phyloP scores from a whole-genome alignment of 495 filamentous ascomycete genomes.

The Talaromyces thailandensis region DNA sequence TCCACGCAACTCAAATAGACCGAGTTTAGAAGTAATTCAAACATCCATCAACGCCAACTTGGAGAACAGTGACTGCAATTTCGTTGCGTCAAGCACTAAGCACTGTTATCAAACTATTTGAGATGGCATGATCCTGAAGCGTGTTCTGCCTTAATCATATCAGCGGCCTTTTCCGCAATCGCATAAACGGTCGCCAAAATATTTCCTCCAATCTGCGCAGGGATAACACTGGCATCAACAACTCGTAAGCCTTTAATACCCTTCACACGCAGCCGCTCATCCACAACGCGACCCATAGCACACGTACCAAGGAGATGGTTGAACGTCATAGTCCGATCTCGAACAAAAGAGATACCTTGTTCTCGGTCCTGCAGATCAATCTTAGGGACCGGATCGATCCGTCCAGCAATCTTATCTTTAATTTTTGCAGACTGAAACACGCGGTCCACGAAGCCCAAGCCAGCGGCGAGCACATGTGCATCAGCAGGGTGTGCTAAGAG shows the following conservation, averaged over 20 bases:
- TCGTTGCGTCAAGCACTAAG: no score
- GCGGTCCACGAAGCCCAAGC: constrained; percentile 16
- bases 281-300: constrained; percentile 47
- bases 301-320: constrained; percentile 36
- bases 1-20: no score
- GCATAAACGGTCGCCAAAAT: constrained; percentile 47
- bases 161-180: constrained; percentile 42
- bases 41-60: no score
- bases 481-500: constrained; percentile 28
- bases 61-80: no score
- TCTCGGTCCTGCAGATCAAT: constrained; percentile 13
- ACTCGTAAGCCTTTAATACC: constrained; percentile 40
- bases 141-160: constrained; percentile 30
- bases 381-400: constrained; percentile 11
- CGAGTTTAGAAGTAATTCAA: no score
- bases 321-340: constrained; percentile 9
- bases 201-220: constrained; percentile 41
- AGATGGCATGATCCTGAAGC: no score
- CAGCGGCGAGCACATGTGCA: constrained; percentile 24
- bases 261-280: constrained; percentile 37
- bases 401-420: constrained; percentile 9
- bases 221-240: constrained; percentile 46
- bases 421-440: constrained; percentile 13
- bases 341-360: constrained; percentile 6
- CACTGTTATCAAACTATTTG: no score